Percentiles rank a stretch among this genome's conserved stretches.
Conservation (phyloP, 495 filamentous ascomycete species). For the Amphirosellinia nigrospora region DNA sequence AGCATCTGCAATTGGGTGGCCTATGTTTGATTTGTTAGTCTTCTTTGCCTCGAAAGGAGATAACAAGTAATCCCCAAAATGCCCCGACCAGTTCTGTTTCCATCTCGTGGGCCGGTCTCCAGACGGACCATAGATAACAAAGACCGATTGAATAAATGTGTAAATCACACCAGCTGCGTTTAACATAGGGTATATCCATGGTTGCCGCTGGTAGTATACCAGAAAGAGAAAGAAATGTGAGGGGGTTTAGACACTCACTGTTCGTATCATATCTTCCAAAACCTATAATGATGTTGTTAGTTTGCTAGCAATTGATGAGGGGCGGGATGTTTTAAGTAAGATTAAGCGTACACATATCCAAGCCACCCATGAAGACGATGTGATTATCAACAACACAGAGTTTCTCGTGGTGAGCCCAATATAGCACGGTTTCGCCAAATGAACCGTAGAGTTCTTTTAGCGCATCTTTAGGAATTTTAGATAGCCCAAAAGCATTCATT, state of each 20-base stretch:
- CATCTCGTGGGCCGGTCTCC: too few relatives aligned
- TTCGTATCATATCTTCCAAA: constrained; percentile 70
- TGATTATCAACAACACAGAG: constrained; percentile 81
- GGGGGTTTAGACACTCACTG: constrained; percentile 38
- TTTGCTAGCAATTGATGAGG: background rate
- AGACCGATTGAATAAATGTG: background rate
- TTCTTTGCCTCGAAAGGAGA: background rate
- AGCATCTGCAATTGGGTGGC: constrained; percentile 84
- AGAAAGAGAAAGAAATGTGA: background rate
- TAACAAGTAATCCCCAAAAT: background rate
- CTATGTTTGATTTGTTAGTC: constrained; percentile 41
- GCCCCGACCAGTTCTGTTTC: background rate
- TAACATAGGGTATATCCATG: background rate
- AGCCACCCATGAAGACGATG: constrained; percentile 88
- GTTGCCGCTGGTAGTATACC: background rate
- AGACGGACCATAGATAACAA: too few relatives aligned
- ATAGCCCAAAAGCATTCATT: constrained; percentile 52
- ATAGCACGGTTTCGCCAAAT: constrained; percentile 80
- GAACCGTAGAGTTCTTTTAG: constrained; percentile 79
- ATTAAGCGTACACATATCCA: constrained; percentile 62
- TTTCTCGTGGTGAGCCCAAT: constrained; percentile 98
- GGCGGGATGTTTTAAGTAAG: too few relatives aligned
- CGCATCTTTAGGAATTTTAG: constrained; percentile 68
- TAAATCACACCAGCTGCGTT: background rate
- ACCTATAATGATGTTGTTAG: constrained; percentile 45